Conservation (phyloP, 2,329 filamentous ascomycete genomes). For the Aspergillus pseudoglaucus region DNA sequence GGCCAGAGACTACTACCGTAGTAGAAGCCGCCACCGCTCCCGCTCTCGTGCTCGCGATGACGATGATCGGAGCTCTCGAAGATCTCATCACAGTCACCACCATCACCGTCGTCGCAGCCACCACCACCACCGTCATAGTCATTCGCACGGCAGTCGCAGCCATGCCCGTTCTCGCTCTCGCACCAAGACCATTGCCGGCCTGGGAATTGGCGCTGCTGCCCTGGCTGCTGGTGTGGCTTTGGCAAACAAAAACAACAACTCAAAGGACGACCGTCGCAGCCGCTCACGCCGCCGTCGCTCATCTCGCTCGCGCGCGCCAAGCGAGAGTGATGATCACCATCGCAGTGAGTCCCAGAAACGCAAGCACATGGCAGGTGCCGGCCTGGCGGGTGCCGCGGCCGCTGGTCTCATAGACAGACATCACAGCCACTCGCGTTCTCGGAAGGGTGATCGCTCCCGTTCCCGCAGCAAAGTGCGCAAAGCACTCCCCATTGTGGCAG, state of each 20-base stretch:
- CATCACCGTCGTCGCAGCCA: constrained; percentile 25
- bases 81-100: constrained; percentile 19
- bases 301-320: constrained; percentile 23
- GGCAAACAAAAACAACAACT: constrained; percentile 49
- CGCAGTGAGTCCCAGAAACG: constrained; percentile 46
- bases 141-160: constrained; percentile 32
- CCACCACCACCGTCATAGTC: constrained; percentile 22
- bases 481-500: constrained; percentile 55
- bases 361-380: constrained; percentile 55
- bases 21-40: constrained; percentile 39
- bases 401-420: constrained; percentile 54
- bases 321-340: constrained; percentile 15
- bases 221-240: constrained; percentile 55
- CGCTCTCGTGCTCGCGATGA: constrained; percentile 28
- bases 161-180: constrained; percentile 45
- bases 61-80: constrained; percentile 29
- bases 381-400: constrained; percentile 55
- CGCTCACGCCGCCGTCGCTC: constrained; percentile 38
- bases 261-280: constrained; percentile 44
- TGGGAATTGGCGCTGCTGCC: constrained; percentile 50
- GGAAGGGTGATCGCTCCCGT: constrained; percentile 43
- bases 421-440: constrained; percentile 52
- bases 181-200: constrained; percentile 47
- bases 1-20: constrained; percentile 44
- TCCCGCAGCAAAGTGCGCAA: constrained; percentile 51